Percentiles rank a stretch among this genome's conserved stretches.
Conservation (phyloP, 257 asterid species). For the Solanum ossicruentum region DNA sequence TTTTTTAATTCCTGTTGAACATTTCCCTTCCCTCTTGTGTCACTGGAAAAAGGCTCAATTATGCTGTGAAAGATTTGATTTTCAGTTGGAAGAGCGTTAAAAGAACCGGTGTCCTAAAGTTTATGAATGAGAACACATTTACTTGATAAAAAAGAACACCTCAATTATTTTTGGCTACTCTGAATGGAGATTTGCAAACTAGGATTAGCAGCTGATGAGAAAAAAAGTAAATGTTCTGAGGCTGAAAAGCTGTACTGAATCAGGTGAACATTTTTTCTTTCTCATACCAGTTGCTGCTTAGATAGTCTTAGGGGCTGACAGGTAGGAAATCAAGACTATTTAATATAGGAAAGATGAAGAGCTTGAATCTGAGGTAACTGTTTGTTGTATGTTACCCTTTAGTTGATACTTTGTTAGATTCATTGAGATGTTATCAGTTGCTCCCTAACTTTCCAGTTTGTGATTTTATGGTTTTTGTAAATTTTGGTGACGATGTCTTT, state of each 20-base stretch:
- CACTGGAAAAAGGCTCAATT: neutral
- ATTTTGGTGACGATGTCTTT: neutral
- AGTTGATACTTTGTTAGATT: neutral
- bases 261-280: neutral
- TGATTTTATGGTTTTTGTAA: neutral
- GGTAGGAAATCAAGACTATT: neutral
- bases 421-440: neutral
- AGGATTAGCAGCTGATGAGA: neutral
- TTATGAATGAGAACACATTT: neutral
- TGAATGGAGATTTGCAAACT: neutral
- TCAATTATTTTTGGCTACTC: neutral
- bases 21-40: neutral
- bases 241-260: neutral
- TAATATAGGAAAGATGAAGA: neutral
- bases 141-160: neutral
- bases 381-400: neutral
- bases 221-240: neutral
- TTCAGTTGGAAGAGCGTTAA: neutral
- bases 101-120: neutral
- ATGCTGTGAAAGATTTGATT: neutral
- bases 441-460: neutral
- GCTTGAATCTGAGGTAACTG: neutral
- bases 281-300: neutral
- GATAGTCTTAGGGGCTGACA: neutral
- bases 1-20: neutral